Evolutionary conservation across 1,284 basidiomycete genomes (phyloP), one percentile per base, ranked within the genome.

Genomic region (Pholiota adiposa): DNA sequence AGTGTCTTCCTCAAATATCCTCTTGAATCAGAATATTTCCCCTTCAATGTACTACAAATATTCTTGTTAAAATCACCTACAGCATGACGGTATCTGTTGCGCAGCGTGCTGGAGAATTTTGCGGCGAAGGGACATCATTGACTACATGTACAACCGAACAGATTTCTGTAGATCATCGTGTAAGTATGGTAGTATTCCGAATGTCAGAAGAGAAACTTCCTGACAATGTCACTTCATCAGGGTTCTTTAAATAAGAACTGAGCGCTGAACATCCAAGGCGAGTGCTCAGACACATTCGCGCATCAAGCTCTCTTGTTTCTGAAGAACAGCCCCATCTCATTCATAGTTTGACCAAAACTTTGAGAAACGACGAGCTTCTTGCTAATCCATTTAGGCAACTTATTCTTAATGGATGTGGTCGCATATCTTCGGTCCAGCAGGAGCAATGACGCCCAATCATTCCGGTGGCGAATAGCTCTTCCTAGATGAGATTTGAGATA

Each of bases 331-430:
- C 86, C 86, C 31, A 96, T 73, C 56, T 86, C 83, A 66, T 86
- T 88, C 63, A 95, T 84, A 2, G 86, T 85, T 59, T 86, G 84
- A 5, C 91, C 91, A 75, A 95, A 98, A 8, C 81, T 82, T 12
- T 89, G 82, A 16, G 89, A 79, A 1, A 88, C 77, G 31, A 79
- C 72, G 18, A 94, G 75, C 36, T 84, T 83, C 55, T 84, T 77
- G 3, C 87, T 88, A 61, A 98, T 96, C 97, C 96, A 97, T 59
- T 81, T 83, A 0, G 96, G 95, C 21, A 97, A 77, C 74, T 96
- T 97, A 60, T 73, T 77, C 25, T 84, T 83, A 59, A 96, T 92
- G 2, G 85, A 77, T 1, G 80, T 66, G 0, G 85, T 84, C 3
- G 82, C 78, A 70, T 96, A 97, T 21, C 96, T 86, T 58, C 77